A percentile compares a stretch with the other conserved stretches of the same genome.
phyloP scores from a whole-genome alignment of 73 alveolate species.

The Stentor roeselii region DNA sequence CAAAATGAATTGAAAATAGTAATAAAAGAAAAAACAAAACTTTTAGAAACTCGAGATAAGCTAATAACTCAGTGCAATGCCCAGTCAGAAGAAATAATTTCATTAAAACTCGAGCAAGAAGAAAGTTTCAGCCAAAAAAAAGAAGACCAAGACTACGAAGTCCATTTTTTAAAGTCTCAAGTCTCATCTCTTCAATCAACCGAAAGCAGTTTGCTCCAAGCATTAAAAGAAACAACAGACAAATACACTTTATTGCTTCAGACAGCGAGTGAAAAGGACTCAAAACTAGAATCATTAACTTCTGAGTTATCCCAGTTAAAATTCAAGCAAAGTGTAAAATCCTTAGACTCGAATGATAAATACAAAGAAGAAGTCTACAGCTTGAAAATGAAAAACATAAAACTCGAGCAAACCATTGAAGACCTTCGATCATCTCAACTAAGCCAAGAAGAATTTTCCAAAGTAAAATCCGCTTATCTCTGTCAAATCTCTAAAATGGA shows the following conservation, averaged over 20 bases:
- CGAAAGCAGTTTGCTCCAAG: background rate
- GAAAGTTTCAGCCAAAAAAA: background rate
- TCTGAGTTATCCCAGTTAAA: background rate
- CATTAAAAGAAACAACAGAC: background rate
- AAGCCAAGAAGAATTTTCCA: background rate
- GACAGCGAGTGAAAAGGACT: background rate
- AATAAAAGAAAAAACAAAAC: constrained; percentile 2
- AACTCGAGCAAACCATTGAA: background rate
- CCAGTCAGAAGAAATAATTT: background rate
- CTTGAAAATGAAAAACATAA: background rate
- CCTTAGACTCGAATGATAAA: background rate
- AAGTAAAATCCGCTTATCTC: background rate
- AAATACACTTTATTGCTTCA: background rate
- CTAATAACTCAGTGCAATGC: constrained; percentile 13
- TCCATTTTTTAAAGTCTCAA: background rate
- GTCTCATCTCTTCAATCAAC: background rate
- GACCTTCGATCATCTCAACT: background rate
- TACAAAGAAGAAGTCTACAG: background rate
- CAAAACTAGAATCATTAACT: background rate
- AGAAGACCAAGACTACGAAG: background rate
- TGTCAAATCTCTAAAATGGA: background rate
- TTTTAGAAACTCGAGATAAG: constrained; percentile 24
- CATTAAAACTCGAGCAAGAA: background rate
- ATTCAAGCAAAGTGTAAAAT: background rate
- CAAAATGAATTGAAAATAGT: background rate